These are phyloP conservation scores for Penicillium rolfsii DNA, from an alignment of 2,329 filamentous ascomycete genomes.

Conservation along the genomic window DNA sequence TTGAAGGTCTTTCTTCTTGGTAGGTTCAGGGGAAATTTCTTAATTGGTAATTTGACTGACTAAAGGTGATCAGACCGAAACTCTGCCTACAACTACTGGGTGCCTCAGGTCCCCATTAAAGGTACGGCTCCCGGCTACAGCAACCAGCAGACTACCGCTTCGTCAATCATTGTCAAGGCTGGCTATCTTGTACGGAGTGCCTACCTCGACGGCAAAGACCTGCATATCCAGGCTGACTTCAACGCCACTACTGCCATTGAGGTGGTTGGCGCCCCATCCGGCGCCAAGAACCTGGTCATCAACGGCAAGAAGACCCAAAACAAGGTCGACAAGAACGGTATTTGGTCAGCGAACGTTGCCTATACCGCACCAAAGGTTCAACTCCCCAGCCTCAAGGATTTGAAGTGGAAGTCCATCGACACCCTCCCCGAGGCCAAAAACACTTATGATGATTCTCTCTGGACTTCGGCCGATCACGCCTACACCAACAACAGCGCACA, in stretches of 20 bases:
- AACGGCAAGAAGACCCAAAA: conserved; percentile 57
- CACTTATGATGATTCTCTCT: conserved; percentile 69
- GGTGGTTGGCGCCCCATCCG: conserved; percentile 65
- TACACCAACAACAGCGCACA: conserved; percentile 63
- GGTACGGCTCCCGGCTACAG: conserved; percentile 37
- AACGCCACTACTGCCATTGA: conserved; percentile 71
- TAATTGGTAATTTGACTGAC: conserved; percentile 13
- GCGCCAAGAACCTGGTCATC: conserved; percentile 62
- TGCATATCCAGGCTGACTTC: conserved; percentile 71
- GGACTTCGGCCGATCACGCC: conserved; percentile 63
- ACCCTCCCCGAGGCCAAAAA: conserved; percentile 69
- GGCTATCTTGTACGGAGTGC: conserved; percentile 54
- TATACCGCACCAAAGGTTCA: conserved; percentile 56
- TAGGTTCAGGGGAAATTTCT: conserved; percentile 33
- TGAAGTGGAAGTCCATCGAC: conserved; percentile 72
- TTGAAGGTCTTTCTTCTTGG: conserved; percentile 60
- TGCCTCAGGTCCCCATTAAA: conserved; percentile 40
- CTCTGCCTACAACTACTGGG: conserved; percentile 52
- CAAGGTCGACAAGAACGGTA: conserved; percentile 47
- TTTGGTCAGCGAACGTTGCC: conserved; percentile 56
- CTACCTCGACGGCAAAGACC: conserved; percentile 56
- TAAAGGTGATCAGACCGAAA: conserved; percentile 52
- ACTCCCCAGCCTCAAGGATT: conserved; percentile 60
- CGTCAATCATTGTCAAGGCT: conserved; percentile 47
- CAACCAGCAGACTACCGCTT: conserved; percentile 34